A percentile compares a stretch with the other conserved stretches of the same genome.
Conservation (phyloP, 805 yeast species). For the Sugiyamaella qingdaonensis region DNA sequence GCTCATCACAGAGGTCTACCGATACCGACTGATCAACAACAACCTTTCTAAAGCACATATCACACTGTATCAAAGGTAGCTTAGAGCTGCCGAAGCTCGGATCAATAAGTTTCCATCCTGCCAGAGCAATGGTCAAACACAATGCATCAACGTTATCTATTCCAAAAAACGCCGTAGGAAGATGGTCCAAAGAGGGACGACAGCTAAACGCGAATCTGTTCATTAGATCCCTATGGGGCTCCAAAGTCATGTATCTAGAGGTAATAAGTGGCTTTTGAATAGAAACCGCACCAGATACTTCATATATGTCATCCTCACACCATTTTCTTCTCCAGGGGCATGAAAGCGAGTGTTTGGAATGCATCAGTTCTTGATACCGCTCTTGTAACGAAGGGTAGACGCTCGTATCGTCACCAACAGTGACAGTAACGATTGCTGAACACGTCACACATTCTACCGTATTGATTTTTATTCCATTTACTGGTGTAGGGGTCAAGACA, state of each 20-base stretch:
- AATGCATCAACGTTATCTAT: neutral
- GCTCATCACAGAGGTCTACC: constrained; percentile 2
- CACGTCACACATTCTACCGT: constrained; percentile 9
- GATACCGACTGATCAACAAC: neutral
- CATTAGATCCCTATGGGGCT: neutral
- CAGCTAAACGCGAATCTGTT: neutral
- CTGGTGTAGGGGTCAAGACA: neutral
- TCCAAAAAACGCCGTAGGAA: neutral
- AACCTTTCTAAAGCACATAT: constrained; percentile 9
- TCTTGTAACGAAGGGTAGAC: neutral
- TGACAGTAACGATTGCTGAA: constrained; percentile 4
- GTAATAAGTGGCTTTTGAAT: constrained; percentile 6
- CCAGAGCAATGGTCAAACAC: neutral
- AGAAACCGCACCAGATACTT: neutral
- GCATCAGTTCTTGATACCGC: constrained; percentile 3
- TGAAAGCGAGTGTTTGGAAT: neutral
- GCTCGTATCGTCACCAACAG: constrained; percentile 1
- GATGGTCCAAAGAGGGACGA: neutral
- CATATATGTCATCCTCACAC: constrained; percentile 5
- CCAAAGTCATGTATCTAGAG: neutral
- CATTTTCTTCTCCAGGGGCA: constrained; percentile 8
- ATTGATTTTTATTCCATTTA: neutral
- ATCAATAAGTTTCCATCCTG: constrained; percentile 4
- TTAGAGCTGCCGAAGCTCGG: neutral
- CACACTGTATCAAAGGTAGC: constrained; percentile 1